Base-by-base conservation (phyloP, 2,329 filamentous ascomycete species). In the Microdochium trichocladiopsis region DNA sequence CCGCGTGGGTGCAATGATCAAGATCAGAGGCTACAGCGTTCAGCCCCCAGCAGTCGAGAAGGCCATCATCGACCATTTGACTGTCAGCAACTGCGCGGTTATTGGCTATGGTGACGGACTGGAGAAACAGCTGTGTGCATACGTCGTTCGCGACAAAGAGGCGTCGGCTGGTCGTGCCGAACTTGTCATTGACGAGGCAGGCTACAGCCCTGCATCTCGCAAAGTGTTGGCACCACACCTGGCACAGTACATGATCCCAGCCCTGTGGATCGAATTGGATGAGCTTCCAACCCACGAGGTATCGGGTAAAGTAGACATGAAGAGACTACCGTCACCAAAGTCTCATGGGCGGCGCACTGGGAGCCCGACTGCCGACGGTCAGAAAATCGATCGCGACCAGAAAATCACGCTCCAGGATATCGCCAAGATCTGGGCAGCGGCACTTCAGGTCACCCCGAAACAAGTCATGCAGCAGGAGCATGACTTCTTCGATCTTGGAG, bases 181-280 rank as follows among this genome's bases (percentile, higher is more conserved):
- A 3, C 74, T 89, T 2, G 79, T 86, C 48, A 81, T 91, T 48
- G 83, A 90, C 54, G 80, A 85, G 52, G 79, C 82, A 25, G 87
- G 86, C 4, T 85, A 88, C 66, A 90, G 87, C 58, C 83, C 87
- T 1, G 77, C 77, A 5, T 83, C 87, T 2, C 79, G 88, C 48
- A 80, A 83, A 52, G 77, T 78, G 16, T 75, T 93, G 2, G 77
- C 83, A 1, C 72, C 78, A 16, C 82, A 83, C 56, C 76, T 93
- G 25, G 88, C 88, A 1, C 87, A 89, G 56, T 93, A 93, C 68
- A 92, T 93, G 88, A 86, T 93, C 51, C 88, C 88, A 0, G 77
- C 86, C 1, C 67, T 91, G 2, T 93, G 88, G 88, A 83, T 92
- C 36, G 80, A 87, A 61, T 69, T 92, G 28, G 79, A 86, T 2